A percentile compares a stretch with the other conserved stretches of the same genome.
These are phyloP conservation scores for Eimeria praecox DNA, from an alignment of 169 alveolate species.

Conservation along the genomic window DNA sequence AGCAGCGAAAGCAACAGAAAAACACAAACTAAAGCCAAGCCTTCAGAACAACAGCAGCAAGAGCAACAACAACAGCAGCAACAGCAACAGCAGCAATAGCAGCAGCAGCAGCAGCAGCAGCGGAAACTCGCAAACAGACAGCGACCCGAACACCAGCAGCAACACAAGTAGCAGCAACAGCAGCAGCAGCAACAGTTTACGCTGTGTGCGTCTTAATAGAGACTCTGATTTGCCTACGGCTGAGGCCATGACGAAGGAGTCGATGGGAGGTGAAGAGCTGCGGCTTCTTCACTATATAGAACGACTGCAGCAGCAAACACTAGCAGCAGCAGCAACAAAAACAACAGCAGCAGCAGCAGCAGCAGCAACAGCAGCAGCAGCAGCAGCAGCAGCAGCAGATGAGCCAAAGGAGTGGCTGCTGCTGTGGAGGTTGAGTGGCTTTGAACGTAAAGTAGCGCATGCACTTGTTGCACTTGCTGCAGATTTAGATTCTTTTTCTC, in stretches of 20 bases:
- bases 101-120: slow-evolving; percentile 35
- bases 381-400: background rate
- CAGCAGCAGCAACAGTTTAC: slow-evolving; percentile 21
- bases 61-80: background rate
- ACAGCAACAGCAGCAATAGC: background rate
- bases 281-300: background rate
- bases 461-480: slow-evolving; percentile 29
- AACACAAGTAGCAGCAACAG: too few species aligned
- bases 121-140: too few species aligned
- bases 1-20: background rate
- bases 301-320: slow-evolving; percentile 43
- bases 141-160: too few species aligned
- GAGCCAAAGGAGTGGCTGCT: slow-evolving; percentile 13
- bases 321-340: too few species aligned
- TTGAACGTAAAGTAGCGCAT: slow-evolving; percentile 64
- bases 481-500: slow-evolving; percentile 39
- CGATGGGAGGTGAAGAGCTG: background rate
- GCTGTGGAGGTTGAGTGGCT: slow-evolving; percentile 67
- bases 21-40: background rate
- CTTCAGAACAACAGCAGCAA: background rate
- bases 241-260: background rate
- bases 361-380: too few species aligned
- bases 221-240: background rate
- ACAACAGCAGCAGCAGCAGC: too few species aligned
- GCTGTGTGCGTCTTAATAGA: slow-evolving; percentile 2